A percentile compares a stretch with the other conserved stretches of the same genome.
These are phyloP conservation scores for Aspergillus hiratsukae DNA, from an alignment of 2,329 filamentous ascomycete genomes.

Conservation along the genomic window DNA sequence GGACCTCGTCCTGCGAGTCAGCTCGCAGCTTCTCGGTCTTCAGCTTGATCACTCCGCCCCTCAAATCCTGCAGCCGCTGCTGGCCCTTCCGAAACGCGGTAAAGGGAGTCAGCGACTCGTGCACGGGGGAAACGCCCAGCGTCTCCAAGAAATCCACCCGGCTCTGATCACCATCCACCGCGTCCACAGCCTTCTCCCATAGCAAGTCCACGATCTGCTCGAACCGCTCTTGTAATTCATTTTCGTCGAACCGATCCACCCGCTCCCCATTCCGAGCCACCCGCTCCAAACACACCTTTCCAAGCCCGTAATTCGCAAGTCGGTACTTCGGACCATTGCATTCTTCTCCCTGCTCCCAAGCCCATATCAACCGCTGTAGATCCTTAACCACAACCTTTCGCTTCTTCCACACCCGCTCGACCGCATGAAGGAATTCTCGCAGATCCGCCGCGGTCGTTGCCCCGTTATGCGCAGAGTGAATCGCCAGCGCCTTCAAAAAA, in stretches of 20 bases:
- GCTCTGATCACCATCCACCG: constrained; percentile 27
- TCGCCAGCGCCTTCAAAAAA: constrained; percentile 63
- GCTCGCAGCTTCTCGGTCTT: constrained; percentile 30
- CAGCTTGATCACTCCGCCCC: constrained; percentile 33
- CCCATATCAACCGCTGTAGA: constrained; percentile 61
- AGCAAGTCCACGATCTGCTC: constrained; percentile 43
- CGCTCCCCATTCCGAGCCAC: constrained; percentile 9
- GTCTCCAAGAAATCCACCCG: constrained; percentile 30
- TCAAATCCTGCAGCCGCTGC: constrained; percentile 38
- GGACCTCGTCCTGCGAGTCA: constrained; percentile 13
- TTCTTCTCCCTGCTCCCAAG: constrained; percentile 46
- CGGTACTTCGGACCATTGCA: constrained; percentile 26
- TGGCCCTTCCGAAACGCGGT: constrained; percentile 36
- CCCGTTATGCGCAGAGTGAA: constrained; percentile 68
- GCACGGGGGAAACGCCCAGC: constrained; percentile 32
- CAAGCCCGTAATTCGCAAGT: constrained; percentile 39
- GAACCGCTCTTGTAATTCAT: constrained; percentile 48
- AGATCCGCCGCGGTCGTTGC: constrained; percentile 60
- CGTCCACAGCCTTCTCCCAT: constrained; percentile 42
- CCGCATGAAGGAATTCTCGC: constrained; percentile 55
- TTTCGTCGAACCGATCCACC: constrained; percentile 30
- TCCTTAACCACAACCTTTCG: constrained; percentile 62
- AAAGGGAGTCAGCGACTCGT: constrained; percentile 33
- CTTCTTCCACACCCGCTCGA: constrained; percentile 69
- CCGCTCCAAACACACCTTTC: constrained; percentile 36